A percentile compares a stretch with the other conserved stretches of the same genome.
Evolutionary conservation across 106 monocot species (phyloP).

Genomic region (Allium cepa): DNA sequence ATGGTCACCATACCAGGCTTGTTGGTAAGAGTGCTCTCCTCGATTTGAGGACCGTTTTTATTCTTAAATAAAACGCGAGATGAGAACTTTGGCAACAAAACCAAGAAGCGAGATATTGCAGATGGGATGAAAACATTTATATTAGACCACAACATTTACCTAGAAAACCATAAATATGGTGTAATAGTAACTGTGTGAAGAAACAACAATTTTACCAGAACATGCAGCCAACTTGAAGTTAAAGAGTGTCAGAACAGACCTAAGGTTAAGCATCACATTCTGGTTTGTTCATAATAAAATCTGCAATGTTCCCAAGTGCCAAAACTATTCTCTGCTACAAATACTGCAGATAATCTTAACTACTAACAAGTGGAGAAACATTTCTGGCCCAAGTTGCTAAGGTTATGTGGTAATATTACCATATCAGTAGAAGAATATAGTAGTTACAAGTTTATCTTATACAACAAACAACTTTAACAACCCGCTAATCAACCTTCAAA

Average conservation of each 20-base stretch:
- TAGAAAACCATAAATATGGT: not conserved
- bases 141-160: not conserved
- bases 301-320: not conserved
- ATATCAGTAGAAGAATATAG: not conserved
- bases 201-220: not conserved
- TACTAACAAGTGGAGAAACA: not conserved
- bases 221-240: not conserved
- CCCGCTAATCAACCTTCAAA: not conserved
- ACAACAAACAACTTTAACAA: not conserved
- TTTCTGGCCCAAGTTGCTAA: conserved; percentile 2
- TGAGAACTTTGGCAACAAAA: too few species aligned
- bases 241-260: not conserved
- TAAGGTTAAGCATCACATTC: not conserved
- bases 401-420: not conserved
- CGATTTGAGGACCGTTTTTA: too few species aligned
- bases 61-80: too few species aligned
- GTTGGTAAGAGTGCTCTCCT: too few species aligned
- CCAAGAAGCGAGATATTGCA: too few species aligned
- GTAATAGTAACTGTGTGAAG: not conserved
- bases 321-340: not conserved
- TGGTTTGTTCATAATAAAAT: not conserved
- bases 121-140: too few species aligned
- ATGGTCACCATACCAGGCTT: too few species aligned
- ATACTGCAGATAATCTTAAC: not conserved
- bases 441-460: not conserved